Evolutionary conservation across 2,329 filamentous ascomycete genomes (phyloP).

Genomic region (Monilinia fructicola): DNA sequence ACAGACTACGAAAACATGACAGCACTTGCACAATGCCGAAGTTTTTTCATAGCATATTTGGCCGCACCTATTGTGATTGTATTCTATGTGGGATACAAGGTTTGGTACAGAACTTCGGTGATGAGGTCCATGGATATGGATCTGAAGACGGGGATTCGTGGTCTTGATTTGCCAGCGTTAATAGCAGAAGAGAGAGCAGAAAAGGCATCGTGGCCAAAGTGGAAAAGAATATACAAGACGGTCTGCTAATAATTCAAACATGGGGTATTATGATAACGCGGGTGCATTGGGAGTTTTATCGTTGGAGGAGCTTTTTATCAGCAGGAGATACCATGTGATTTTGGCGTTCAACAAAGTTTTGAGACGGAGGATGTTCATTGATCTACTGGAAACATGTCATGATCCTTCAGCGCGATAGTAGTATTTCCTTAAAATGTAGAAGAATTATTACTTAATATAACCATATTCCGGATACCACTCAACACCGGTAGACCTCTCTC

Average conservation of each 20-base stretch:
- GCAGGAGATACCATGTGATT: constrained; percentile 17
- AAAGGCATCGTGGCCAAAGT: constrained; percentile 66
- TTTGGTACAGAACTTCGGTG: constrained; percentile 68
- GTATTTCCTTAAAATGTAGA: background rate
- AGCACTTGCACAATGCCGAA: constrained; percentile 51
- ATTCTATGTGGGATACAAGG: constrained; percentile 74
- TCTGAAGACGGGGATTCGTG: constrained; percentile 77
- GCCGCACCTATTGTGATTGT: constrained; percentile 65
- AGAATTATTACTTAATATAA: constrained; percentile 7
- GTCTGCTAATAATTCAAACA: constrained; percentile 54
- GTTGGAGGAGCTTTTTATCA: background rate
- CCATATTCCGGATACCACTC: background rate
- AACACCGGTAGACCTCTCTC: background rate
- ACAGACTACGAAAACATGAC: constrained; percentile 55
- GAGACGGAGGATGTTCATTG: background rate
- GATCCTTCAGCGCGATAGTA: background rate
- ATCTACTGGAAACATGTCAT: constrained; percentile 5
- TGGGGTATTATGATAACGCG: background rate
- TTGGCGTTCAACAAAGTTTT: background rate
- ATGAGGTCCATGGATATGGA: constrained; percentile 76
- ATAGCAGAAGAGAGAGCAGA: constrained; percentile 80
- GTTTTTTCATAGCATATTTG: constrained; percentile 73
- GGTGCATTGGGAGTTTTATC: background rate
- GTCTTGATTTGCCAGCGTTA: constrained; percentile 77
- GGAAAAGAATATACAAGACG: constrained; percentile 75